These are phyloP conservation scores for Arachis hypogaea DNA, from an alignment of 306 rosid genomes.

Conservation along the genomic window DNA sequence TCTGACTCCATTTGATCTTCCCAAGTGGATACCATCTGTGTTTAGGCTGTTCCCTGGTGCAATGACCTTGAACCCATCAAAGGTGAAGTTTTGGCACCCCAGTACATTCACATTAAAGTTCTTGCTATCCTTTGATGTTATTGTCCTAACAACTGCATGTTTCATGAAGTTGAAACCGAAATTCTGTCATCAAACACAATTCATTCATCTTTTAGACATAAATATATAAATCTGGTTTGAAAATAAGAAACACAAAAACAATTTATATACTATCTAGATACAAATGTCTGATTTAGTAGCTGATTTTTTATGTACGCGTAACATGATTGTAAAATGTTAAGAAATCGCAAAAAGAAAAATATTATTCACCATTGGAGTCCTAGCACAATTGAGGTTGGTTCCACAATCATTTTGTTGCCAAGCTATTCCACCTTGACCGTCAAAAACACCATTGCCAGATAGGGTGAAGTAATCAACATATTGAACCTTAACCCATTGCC, in stretches of 20 bases:
- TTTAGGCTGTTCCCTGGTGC: conserved; percentile 42
- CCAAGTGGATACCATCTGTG: conserved; percentile 57
- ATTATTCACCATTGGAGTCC: conserved; percentile 37
- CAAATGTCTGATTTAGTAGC: too few species aligned
- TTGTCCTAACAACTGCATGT: conserved; percentile 25
- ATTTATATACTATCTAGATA: too few species aligned
- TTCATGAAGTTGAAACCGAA: conserved; percentile 39
- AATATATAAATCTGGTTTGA: not conserved
- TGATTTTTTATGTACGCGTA: too few species aligned
- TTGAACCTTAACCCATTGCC: conserved; percentile 45
- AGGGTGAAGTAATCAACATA: conserved; percentile 26
- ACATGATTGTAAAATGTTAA: too few species aligned
- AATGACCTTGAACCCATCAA: conserved; percentile 21
- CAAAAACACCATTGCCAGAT: conserved; percentile 47
- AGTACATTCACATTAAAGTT: conserved; percentile 2
- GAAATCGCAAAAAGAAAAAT: not conserved
- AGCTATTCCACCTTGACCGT: conserved; percentile 46
- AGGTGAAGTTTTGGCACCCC: conserved; percentile 37
- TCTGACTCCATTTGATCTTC: conserved; percentile 41
- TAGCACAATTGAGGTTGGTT: conserved; percentile 4
- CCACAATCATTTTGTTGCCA: conserved; percentile 38
- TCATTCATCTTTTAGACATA: not conserved
- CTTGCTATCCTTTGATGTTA: conserved; percentile 27
- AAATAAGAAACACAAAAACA: not conserved
- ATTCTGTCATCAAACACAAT: conserved; percentile 28